A percentile compares a stretch with the other conserved stretches of the same genome.
phyloP scores from a whole-genome alignment of 495 filamentous ascomycete genomes.

The Podospora appendiculata region DNA sequence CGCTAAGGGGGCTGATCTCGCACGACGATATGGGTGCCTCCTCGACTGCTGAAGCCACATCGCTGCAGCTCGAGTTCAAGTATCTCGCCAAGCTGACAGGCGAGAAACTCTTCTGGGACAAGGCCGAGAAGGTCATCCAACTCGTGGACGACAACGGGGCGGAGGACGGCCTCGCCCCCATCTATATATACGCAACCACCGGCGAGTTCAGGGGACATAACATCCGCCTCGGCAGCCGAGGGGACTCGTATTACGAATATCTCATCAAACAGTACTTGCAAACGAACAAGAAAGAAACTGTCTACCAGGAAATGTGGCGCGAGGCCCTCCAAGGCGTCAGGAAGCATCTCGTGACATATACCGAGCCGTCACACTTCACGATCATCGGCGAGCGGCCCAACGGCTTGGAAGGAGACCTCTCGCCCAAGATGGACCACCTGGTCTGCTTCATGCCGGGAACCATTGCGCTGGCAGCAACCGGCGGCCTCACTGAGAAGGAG shows the following conservation, averaged over 20 bases:
- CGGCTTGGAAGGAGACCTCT: conserved; percentile 56
- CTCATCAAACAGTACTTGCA: conserved; percentile 96
- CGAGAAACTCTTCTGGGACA: conserved; percentile 83
- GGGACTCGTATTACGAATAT: conserved; percentile 97
- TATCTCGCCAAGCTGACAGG: conserved; percentile 94
- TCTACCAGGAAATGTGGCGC: conserved; percentile 91
- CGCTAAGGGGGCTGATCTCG: conserved; percentile 61
- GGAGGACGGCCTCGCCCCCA: conserved; percentile 80
- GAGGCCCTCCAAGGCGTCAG: conserved; percentile 77
- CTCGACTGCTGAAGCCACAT: conserved; percentile 87
- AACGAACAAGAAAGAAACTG: conserved; percentile 73
- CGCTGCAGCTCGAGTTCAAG: conserved; percentile 92
- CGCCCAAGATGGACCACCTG: conserved; percentile 95
- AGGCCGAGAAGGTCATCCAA: conserved; percentile 85
- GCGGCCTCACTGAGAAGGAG: conserved; percentile 62
- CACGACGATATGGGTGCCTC: conserved; percentile 85
- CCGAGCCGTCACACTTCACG: conserved; percentile 68
- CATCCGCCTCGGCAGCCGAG: conserved; percentile 85
- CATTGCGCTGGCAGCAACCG: conserved; percentile 82
- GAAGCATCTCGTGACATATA: conserved; percentile 87
- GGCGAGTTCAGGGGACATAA: conserved; percentile 76
- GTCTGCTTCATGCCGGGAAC: conserved; percentile 97
- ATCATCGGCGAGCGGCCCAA: conserved; percentile 78
- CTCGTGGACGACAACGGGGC: conserved; percentile 72
- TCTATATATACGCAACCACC: conserved; percentile 73